phyloP scores from a whole-genome alignment of 1,284 basidiomycete species.

The Trichosporon faecale region DNA sequence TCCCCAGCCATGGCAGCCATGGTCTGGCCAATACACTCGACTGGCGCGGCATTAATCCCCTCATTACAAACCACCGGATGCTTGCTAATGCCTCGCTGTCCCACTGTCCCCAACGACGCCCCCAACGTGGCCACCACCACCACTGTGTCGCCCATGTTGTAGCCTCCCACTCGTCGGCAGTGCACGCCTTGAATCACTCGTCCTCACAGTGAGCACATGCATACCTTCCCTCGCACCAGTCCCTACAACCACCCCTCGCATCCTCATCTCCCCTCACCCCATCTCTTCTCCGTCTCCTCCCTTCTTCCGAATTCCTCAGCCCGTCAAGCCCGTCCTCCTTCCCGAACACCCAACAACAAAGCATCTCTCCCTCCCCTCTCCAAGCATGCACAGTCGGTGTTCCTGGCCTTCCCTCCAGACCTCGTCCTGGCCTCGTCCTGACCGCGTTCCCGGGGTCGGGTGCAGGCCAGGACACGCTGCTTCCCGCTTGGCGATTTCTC shows the following conservation, averaged over 20 bases:
- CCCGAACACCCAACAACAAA: too few relatives aligned
- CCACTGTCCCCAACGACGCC: not conserved
- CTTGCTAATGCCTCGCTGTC: not conserved
- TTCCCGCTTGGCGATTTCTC: too few relatives aligned
- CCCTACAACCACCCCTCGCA: not conserved
- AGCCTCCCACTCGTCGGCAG: not conserved
- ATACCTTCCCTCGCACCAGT: not conserved
- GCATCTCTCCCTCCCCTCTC: too few relatives aligned
- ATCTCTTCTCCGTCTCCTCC: not conserved
- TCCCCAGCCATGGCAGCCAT: not conserved
- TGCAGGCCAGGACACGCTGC: too few relatives aligned
- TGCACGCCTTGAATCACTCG: not conserved
- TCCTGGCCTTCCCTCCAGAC: too few relatives aligned
- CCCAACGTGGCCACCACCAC: not conserved
- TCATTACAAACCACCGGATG: not conserved
- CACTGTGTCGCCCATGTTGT: not conserved
- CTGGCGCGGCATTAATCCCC: not conserved
- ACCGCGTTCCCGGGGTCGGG: too few relatives aligned
- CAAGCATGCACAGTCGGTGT: too few relatives aligned
- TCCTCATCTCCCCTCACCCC: not conserved
- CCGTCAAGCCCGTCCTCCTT: too few relatives aligned
- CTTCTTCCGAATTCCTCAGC: not conserved
- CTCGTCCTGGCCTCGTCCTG: too few relatives aligned
- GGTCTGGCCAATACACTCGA: not conserved
- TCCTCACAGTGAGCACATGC: slow-evolving; percentile 1